A percentile compares a stretch with the other conserved stretches of the same genome.
Conservation (phyloP, 495 filamentous ascomycete genomes). For the Lasiosphaeria ovina region DNA sequence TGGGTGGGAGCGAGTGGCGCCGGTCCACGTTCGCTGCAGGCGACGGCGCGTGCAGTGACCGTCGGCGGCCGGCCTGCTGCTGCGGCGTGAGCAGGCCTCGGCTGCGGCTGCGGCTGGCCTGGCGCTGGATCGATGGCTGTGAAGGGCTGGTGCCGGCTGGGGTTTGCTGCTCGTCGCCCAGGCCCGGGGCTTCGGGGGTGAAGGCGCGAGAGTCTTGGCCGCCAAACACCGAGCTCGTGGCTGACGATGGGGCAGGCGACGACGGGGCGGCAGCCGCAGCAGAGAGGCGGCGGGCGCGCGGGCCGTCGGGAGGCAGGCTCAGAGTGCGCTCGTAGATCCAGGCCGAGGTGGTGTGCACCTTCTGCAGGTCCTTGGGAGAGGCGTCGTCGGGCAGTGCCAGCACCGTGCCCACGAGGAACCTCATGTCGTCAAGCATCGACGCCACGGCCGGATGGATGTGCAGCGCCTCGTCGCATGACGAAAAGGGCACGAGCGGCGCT, state of each 20-base stretch:
- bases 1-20: neutral
- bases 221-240: neutral
- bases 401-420: slow-evolving; percentile 32
- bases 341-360: slow-evolving; percentile 30
- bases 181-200: neutral
- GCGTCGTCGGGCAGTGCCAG: slow-evolving; percentile 28
- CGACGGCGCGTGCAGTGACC: neutral
- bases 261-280: slow-evolving; percentile 13
- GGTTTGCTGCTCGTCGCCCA: slow-evolving; percentile 5
- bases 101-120: slow-evolving; percentile 8
- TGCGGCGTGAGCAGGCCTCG: slow-evolving; percentile 5
- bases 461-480: slow-evolving; percentile 30
- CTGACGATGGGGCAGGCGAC: slow-evolving; percentile 3
- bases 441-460: slow-evolving; percentile 31
- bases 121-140: slow-evolving; percentile 1
- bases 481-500: slow-evolving; percentile 26
- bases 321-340: slow-evolving; percentile 36
- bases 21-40: neutral
- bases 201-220: slow-evolving; percentile 1
- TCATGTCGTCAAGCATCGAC: slow-evolving; percentile 42
- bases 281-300: slow-evolving; percentile 10
- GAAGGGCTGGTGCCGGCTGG: neutral
- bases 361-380: slow-evolving; percentile 30
- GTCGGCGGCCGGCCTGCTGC: neutral
- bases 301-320: slow-evolving; percentile 25